Evolutionary conservation across 2,329 filamentous ascomycete genomes (phyloP).

Genomic region (Fusarium sp.): DNA sequence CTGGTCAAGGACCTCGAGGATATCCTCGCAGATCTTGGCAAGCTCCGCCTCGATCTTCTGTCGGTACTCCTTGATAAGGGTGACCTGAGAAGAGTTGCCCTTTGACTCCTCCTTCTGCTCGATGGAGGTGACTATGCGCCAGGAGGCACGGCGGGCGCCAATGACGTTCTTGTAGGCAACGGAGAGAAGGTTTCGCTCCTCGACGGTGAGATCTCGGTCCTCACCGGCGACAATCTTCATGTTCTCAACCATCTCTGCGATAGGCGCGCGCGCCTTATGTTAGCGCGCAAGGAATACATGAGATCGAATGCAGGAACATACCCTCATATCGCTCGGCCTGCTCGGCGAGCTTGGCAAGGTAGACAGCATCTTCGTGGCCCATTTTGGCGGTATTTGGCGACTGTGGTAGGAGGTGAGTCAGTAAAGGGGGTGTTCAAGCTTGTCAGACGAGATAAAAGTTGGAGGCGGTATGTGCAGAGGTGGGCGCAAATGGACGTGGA

Average conservation of each 20-base stretch:
- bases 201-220: slow-evolving; percentile 84
- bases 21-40: slow-evolving; percentile 97
- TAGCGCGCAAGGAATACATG: slow-evolving; percentile 39
- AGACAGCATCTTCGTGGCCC: slow-evolving; percentile 99
- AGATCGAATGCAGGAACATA: slow-evolving; percentile 55
- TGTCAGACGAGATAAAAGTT: slow-evolving; percentile 36
- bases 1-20: slow-evolving; percentile 93
- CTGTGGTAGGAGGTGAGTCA: slow-evolving; percentile 40
- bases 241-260: slow-evolving; percentile 92
- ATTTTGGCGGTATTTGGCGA: slow-evolving; percentile 71
- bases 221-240: slow-evolving; percentile 99
- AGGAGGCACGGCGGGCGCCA: slow-evolving; percentile 96
- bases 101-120: slow-evolving; percentile 99
- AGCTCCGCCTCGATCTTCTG: slow-evolving; percentile 98
- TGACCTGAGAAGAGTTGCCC: slow-evolving; percentile 94
- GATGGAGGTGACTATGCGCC: slow-evolving; percentile 99
- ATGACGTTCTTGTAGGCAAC: slow-evolving; percentile 99
- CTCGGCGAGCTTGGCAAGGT: slow-evolving; percentile 99
- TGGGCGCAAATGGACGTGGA: slow-evolving; percentile 34
- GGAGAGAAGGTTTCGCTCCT: slow-evolving; percentile 98
- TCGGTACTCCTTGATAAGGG: slow-evolving; percentile 95
- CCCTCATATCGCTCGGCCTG: slow-evolving; percentile 99
- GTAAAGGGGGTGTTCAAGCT: slow-evolving; percentile 37
- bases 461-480: slow-evolving; percentile 20
- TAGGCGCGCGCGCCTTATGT: slow-evolving; percentile 69